These are phyloP conservation scores for Pyrenochaeta sp. DNA, from an alignment of 2,329 filamentous ascomycete species.

Conservation along the genomic window DNA sequence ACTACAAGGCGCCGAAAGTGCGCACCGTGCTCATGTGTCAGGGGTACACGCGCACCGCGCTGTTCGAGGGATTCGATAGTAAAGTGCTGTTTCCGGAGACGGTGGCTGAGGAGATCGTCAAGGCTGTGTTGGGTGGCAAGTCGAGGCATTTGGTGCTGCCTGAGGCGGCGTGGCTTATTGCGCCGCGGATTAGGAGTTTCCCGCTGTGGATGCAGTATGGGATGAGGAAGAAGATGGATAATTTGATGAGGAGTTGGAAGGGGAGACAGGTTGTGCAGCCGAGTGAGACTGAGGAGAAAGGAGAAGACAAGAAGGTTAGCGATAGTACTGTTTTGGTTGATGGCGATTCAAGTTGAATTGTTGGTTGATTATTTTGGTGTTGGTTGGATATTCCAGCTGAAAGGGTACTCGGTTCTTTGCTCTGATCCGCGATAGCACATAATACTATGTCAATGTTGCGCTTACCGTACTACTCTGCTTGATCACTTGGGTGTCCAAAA, in stretches of 20 bases:
- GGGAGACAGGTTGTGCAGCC: constrained; percentile 51
- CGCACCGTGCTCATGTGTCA: constrained; percentile 73
- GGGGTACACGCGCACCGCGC: constrained; percentile 67
- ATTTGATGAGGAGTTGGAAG: constrained; percentile 47
- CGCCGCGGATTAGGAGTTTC: constrained; percentile 55
- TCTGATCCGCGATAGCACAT: too few relatives aligned
- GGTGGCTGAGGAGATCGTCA: constrained; percentile 70
- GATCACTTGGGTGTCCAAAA: background rate
- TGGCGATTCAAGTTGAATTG: constrained; percentile 9
- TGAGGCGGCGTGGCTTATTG: constrained; percentile 45
- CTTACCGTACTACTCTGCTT: background rate
- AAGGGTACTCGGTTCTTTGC: too few relatives aligned
- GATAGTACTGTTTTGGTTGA: constrained; percentile 40
- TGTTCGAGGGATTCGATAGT: constrained; percentile 66
- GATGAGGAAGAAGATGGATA: constrained; percentile 54
- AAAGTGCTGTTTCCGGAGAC: constrained; percentile 66
- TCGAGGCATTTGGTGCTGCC: constrained; percentile 68
- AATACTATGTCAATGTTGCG: too few relatives aligned
- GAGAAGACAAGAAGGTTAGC: constrained; percentile 28
- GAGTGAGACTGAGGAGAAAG: constrained; percentile 29
- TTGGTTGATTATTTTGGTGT: background rate
- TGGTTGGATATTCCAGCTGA: background rate
- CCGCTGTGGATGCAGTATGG: constrained; percentile 71
- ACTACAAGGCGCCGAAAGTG: constrained; percentile 70
- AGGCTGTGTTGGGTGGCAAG: constrained; percentile 65